Conservation (phyloP, 2,329 filamentous ascomycete genomes). For the Claviceps sp. region DNA sequence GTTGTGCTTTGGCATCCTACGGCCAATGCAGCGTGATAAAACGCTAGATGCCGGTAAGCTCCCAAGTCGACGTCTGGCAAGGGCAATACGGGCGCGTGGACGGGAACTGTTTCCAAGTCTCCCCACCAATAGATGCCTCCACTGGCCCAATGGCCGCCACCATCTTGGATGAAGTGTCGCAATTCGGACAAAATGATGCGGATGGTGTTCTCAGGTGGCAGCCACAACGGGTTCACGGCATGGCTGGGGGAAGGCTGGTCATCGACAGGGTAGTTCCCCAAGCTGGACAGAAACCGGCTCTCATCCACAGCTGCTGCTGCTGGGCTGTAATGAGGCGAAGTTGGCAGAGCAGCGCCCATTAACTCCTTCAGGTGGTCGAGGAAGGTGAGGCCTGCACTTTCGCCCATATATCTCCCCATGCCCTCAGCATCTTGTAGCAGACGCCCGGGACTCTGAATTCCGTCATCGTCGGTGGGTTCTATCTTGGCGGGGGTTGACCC, state of each 20-base stretch:
- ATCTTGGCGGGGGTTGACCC: constrained; percentile 5
- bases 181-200: constrained; percentile 25
- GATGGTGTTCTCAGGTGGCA: constrained; percentile 25
- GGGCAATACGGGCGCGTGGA: constrained; percentile 10
- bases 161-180: constrained; percentile 32
- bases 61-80: constrained; percentile 13
- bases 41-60: constrained; percentile 25
- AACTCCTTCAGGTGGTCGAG: constrained; percentile 35
- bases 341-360: constrained; percentile 18
- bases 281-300: constrained; percentile 23
- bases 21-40: constrained; percentile 33
- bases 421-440: constrained; percentile 31
- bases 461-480: constrained; percentile 12
- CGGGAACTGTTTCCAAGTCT: constrained; percentile 22
- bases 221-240: constrained; percentile 24
- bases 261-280: constrained; percentile 33
- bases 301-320: constrained; percentile 5
- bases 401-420: constrained; percentile 31
- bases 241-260: constrained; percentile 29
- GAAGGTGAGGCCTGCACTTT: constrained; percentile 36
- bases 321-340: constrained; percentile 1
- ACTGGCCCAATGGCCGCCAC: constrained; percentile 24
- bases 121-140: constrained; percentile 38
- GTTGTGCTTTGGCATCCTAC: constrained; percentile 14
- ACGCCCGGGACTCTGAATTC: constrained; percentile 21